Conservation (phyloP, 2,329 filamentous ascomycete species). For the Cercospora zeina region DNA sequence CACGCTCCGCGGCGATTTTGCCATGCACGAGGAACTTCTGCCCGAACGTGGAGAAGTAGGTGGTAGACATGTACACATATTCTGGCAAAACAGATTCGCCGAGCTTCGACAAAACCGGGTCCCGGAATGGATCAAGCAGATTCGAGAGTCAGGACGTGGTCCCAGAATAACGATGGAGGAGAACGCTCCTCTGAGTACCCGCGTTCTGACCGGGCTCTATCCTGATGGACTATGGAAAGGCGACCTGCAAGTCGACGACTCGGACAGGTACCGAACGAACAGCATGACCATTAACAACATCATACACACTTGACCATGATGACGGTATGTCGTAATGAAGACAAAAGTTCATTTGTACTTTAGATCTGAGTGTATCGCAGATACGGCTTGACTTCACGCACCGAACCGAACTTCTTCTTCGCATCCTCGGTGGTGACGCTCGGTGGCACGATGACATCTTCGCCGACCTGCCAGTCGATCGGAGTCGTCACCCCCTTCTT, state of each 20-base stretch:
- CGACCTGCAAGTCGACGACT: slow-evolving; percentile 10
- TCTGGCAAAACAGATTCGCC: slow-evolving; percentile 16
- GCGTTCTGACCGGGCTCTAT: slow-evolving; percentile 1
- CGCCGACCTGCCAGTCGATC: slow-evolving; percentile 84
- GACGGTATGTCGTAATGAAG: neutral
- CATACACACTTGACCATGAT: slow-evolving; percentile 6
- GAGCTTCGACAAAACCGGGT: slow-evolving; percentile 12
- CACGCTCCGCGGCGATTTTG: slow-evolving; percentile 36
- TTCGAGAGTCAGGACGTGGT: slow-evolving; percentile 21
- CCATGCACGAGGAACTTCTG: slow-evolving; percentile 25
- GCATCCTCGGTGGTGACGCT: slow-evolving; percentile 80
- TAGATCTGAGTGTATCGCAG: slow-evolving; percentile 65
- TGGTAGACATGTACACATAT: slow-evolving; percentile 3
- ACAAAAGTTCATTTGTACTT: neutral
- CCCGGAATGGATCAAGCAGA: slow-evolving; percentile 22
- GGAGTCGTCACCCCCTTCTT: slow-evolving; percentile 70
- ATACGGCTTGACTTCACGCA: slow-evolving; percentile 65
- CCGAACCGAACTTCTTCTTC: slow-evolving; percentile 79
- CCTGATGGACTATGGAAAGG: slow-evolving; percentile 12
- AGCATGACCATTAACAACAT: slow-evolving; percentile 12
- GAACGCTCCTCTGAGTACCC: slow-evolving; percentile 17
- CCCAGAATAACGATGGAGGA: slow-evolving; percentile 24
- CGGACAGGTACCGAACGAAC: slow-evolving; percentile 11
- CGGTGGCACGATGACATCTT: slow-evolving; percentile 91
- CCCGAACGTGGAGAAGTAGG: slow-evolving; percentile 15